Evolutionary conservation across 2,329 filamentous ascomycete species (phyloP).

Genomic region (Colletotrichum tamarilloi): DNA sequence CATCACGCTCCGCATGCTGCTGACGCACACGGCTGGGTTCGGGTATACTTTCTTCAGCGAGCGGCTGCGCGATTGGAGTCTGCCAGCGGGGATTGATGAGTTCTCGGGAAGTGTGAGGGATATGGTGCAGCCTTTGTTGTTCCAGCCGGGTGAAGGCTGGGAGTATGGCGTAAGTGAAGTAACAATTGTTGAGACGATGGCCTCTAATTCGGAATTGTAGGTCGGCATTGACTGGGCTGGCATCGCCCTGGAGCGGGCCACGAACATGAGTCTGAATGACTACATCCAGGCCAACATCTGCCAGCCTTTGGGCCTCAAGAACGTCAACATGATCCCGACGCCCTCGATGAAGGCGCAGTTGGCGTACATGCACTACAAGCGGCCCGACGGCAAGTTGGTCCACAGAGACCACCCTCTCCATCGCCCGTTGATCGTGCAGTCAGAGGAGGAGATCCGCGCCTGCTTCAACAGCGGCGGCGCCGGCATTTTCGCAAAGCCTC

Average conservation of each 20-base stretch:
- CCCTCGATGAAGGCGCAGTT: conserved; percentile 64
- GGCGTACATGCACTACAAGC: conserved; percentile 66
- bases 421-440: conserved; percentile 54
- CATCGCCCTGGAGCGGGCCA: conserved; percentile 57
- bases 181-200: neutral
- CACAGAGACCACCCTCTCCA: conserved; percentile 62
- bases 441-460: conserved; percentile 43
- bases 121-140: conserved; percentile 65
- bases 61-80: conserved; percentile 56
- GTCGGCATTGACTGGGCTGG: conserved; percentile 64
- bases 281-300: conserved; percentile 62
- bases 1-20: conserved; percentile 69
- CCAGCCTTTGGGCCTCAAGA: conserved; percentile 57
- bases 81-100: conserved; percentile 66
- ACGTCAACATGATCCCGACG: conserved; percentile 68
- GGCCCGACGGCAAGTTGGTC: conserved; percentile 53
- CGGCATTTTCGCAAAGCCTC: conserved; percentile 68
- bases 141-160: conserved; percentile 72
- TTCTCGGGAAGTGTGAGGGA: conserved; percentile 65
- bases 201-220: conserved; percentile 51
- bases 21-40: conserved; percentile 67
- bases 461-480: conserved; percentile 70
- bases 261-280: conserved; percentile 55
- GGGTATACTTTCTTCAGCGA: conserved; percentile 67
- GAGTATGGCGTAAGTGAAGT: conserved; percentile 64